phyloP scores from a whole-genome alignment of 2,329 filamentous ascomycete genomes.

The Paraphaeosphaeria sporulosa region DNA sequence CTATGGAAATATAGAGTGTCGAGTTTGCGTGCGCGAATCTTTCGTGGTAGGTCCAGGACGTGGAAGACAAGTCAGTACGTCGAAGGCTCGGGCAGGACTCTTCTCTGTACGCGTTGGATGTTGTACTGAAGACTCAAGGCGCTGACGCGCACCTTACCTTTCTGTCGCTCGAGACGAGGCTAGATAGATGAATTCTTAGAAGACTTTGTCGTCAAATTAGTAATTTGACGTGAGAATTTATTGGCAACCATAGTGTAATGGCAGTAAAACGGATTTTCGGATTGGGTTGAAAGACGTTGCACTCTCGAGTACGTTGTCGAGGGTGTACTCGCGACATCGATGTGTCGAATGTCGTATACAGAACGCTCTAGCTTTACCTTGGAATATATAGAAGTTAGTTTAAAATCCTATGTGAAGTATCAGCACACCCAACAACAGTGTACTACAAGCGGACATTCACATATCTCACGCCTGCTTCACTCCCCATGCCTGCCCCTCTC shows the following conservation, averaged over 20 bases:
- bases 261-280: too few relatives aligned
- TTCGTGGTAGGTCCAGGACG: background rate
- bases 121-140: background rate
- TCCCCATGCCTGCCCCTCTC: conserved; percentile 28
- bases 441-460: background rate
- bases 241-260: too few relatives aligned
- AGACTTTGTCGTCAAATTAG: too few relatives aligned
- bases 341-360: too few relatives aligned
- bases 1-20: too few relatives aligned
- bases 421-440: background rate
- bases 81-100: background rate
- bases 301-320: too few relatives aligned
- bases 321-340: too few relatives aligned
- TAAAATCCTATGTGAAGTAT: background rate
- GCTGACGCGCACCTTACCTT: background rate
- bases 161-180: conserved; percentile 1
- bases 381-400: too few relatives aligned
- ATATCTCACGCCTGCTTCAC: background rate
- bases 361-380: too few relatives aligned
- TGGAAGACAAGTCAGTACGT: background rate
- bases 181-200: background rate
- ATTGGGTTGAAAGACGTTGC: too few relatives aligned
- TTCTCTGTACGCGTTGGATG: background rate
- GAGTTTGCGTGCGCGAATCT: background rate
- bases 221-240: too few relatives aligned